Percentiles rank a stretch among this genome's conserved stretches.
phyloP scores from a whole-genome alignment of 1,284 basidiomycete genomes.

The Puccinia polysora region DNA sequence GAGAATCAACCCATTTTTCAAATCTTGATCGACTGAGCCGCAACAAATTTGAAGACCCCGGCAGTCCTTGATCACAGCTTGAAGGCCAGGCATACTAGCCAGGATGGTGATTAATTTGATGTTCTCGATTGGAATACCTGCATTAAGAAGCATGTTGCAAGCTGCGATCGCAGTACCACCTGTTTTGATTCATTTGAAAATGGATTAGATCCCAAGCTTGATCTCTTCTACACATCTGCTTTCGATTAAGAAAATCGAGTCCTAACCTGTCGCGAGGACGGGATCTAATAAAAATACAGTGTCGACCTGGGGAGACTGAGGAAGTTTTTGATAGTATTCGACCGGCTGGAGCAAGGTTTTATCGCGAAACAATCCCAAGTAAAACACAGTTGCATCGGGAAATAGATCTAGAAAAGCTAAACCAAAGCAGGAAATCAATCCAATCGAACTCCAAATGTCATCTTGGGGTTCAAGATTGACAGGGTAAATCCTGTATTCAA shows the following conservation, averaged over 20 bases:
- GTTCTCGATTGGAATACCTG: constrained; percentile 54
- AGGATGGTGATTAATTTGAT: constrained; percentile 81
- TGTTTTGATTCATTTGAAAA: constrained; percentile 10
- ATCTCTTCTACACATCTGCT: constrained; percentile 58
- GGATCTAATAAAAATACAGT: constrained; percentile 78
- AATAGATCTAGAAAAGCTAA: constrained; percentile 67
- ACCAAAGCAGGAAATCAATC: not conserved
- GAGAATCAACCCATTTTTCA: constrained; percentile 50
- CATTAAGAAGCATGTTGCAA: constrained; percentile 51
- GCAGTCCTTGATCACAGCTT: constrained; percentile 63
- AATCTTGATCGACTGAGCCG: constrained; percentile 49
- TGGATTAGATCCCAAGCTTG: constrained; percentile 18
- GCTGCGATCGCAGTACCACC: constrained; percentile 46
- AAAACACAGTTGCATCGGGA: constrained; percentile 80
- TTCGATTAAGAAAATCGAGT: not conserved
- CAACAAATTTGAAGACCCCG: constrained; percentile 70
- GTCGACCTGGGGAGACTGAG: constrained; percentile 70
- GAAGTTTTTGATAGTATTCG: constrained; percentile 94
- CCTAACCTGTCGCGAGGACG: constrained; percentile 75
- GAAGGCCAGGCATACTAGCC: constrained; percentile 70
- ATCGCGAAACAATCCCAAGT: constrained; percentile 84
- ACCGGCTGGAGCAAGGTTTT: constrained; percentile 85
- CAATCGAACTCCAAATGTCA: not conserved
- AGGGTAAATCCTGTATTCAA: not conserved
- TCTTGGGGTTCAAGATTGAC: not conserved